Conservation (phyloP, 2,329 filamentous ascomycete species). For the Madurella mycetomatis region DNA sequence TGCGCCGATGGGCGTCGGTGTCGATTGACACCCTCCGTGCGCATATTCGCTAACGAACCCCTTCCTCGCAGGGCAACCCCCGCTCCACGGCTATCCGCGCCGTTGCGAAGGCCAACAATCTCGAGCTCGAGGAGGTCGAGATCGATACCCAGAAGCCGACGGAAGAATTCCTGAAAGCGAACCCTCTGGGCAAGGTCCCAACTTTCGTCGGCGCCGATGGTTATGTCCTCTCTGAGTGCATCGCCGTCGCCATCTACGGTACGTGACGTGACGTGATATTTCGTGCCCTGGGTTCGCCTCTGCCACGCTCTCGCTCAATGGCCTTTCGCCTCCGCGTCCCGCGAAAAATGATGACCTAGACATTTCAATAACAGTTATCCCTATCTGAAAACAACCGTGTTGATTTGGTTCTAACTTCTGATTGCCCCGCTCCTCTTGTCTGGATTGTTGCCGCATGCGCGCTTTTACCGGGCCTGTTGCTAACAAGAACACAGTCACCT, state of each 20-base stretch:
- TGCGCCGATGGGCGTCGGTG: not conserved
- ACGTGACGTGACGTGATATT: conserved; percentile 46
- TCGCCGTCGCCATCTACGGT: conserved; percentile 98
- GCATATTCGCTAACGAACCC: conserved; percentile 22
- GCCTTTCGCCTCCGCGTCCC: conserved; percentile 13
- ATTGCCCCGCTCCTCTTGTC: conserved; percentile 37
- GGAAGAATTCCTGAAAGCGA: conserved; percentile 77
- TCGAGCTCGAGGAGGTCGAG: conserved; percentile 82
- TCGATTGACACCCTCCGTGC: not conserved
- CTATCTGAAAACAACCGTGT: conserved; percentile 87
- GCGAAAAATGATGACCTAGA: conserved; percentile 64
- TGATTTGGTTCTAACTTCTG: conserved; percentile 87
- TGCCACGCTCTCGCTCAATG: conserved; percentile 18
- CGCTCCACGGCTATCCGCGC: conserved; percentile 85
- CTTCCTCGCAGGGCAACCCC: conserved; percentile 70
- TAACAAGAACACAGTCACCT: conserved; percentile 65
- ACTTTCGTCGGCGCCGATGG: conserved; percentile 91
- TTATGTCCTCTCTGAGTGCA: conserved; percentile 80
- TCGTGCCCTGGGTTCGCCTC: not conserved
- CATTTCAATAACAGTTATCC: conserved; percentile 86
- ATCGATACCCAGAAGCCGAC: conserved; percentile 62
- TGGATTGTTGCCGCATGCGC: conserved; percentile 30
- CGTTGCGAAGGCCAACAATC: conserved; percentile 94
- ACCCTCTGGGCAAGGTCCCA: conserved; percentile 85
- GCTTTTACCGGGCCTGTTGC: conserved; percentile 7